A percentile compares a stretch with the other conserved stretches of the same genome.
Conservation (phyloP, 257 asterid species). For the Striga asiatica region DNA sequence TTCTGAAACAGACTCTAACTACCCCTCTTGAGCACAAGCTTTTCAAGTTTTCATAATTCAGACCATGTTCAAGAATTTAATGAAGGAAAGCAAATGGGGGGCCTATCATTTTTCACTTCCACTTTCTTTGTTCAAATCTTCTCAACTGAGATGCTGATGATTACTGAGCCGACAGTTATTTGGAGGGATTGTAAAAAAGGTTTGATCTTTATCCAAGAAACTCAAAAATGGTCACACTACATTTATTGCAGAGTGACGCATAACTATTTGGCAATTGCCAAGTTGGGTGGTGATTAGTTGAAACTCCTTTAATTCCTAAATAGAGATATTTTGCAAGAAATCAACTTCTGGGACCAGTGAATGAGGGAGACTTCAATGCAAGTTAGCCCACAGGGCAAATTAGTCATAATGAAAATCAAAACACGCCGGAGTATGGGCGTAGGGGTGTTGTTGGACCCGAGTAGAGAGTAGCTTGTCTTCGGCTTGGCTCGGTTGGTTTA, state of each 20-base stretch:
- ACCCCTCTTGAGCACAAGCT: not conserved
- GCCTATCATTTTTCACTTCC: not conserved
- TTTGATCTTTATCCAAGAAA: not conserved
- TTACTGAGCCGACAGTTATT: too few relatives aligned
- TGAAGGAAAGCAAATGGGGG: not conserved
- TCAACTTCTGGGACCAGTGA: not conserved
- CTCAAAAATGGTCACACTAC: not conserved
- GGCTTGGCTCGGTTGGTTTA: too few relatives aligned
- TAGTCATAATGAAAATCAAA: not conserved
- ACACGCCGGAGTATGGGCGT: not conserved
- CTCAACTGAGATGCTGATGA: too few relatives aligned
- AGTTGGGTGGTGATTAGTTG: slow-evolving; percentile 22
- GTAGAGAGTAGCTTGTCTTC: too few relatives aligned
- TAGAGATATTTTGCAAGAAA: slow-evolving; percentile 6
- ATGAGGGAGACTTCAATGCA: not conserved
- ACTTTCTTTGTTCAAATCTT: not conserved
- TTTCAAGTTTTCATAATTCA: too few relatives aligned
- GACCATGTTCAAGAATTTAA: too few relatives aligned
- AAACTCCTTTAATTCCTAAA: slow-evolving; percentile 13
- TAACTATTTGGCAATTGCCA: slow-evolving; percentile 2
- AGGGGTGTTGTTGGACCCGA: not conserved
- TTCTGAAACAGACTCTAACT: not conserved
- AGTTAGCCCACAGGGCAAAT: not conserved
- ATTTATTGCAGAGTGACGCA: not conserved
- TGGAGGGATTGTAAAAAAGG: not conserved